Evolutionary conservation across 441 rosid species (phyloP).

Genomic region (Croton laevigatus): DNA sequence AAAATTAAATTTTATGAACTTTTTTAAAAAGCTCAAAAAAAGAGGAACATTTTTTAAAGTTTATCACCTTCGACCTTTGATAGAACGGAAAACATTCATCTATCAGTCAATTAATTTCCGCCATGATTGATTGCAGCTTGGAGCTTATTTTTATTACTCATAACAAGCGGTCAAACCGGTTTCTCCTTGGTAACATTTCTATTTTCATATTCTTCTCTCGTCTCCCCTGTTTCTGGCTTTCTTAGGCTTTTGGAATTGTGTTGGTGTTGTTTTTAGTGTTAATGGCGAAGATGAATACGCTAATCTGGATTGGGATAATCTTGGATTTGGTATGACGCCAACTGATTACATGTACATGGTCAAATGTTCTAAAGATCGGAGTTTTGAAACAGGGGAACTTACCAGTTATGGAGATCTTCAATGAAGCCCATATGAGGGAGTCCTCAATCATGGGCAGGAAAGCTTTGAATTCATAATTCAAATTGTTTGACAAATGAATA

Average conservation of each 20-base stretch:
- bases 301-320: conserved; percentile 82
- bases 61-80: too few relatives aligned
- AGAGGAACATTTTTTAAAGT: too few relatives aligned
- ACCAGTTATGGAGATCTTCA: conserved; percentile 55
- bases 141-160: conserved; percentile 19
- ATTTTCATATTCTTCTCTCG: not conserved
- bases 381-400: conserved; percentile 50
- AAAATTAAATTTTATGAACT: too few relatives aligned
- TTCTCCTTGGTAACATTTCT: conserved; percentile 18
- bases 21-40: too few relatives aligned
- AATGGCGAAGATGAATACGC: conserved; percentile 57
- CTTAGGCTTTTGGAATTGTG: not conserved
- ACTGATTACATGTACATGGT: conserved; percentile 73
- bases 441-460: conserved; percentile 87
- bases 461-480: not conserved
- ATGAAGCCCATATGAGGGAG: conserved; percentile 80
- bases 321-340: conserved; percentile 66
- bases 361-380: conserved; percentile 48
- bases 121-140: conserved; percentile 22
- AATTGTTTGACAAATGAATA: not conserved
- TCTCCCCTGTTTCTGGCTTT: not conserved
- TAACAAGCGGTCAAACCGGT: conserved; percentile 17
- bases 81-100: too few relatives aligned
- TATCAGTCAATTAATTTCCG: too few relatives aligned
- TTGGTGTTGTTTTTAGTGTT: conserved; percentile 1